Percentiles rank a stretch among this genome's conserved stretches.
Conservation (phyloP, 2,329 filamentous ascomycete genomes). For the Cucurbitaria berberidis region DNA sequence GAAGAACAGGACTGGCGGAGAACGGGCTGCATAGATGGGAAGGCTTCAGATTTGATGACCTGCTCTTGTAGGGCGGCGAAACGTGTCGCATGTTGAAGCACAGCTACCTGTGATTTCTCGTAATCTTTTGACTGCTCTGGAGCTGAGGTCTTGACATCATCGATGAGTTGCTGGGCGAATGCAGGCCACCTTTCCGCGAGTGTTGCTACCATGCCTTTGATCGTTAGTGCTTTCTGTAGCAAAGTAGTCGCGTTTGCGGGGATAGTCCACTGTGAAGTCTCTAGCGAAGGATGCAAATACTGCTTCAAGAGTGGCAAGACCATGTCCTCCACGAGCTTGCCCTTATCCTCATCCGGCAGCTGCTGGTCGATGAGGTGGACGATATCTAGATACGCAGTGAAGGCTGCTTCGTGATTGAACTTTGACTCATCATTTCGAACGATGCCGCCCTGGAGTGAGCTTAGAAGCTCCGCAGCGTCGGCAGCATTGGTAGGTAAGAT, state of each 20-base stretch:
- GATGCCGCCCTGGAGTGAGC: constrained; percentile 73
- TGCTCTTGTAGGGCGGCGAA: constrained; percentile 63
- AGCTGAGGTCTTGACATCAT: constrained; percentile 73
- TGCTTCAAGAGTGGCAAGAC: constrained; percentile 61
- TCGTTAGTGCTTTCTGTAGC: constrained; percentile 50
- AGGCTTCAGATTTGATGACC: constrained; percentile 13
- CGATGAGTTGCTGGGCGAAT: constrained; percentile 67
- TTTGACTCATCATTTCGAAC: constrained; percentile 75
- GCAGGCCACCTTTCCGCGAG: constrained; percentile 67
- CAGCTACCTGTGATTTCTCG: constrained; percentile 70
- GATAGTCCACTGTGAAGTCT: constrained; percentile 59
- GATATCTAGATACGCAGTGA: constrained; percentile 75
- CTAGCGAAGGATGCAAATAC: constrained; percentile 57
- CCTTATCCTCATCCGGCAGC: constrained; percentile 53
- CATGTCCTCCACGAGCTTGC: constrained; percentile 54
- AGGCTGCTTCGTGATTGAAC: constrained; percentile 71
- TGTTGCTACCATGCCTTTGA: constrained; percentile 54
- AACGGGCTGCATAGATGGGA: constrained; percentile 12
- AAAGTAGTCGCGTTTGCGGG: constrained; percentile 49
- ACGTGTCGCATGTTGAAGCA: constrained; percentile 70
- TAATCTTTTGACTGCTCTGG: constrained; percentile 84
- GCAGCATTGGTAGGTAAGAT: constrained; percentile 62
- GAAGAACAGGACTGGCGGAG: constrained; percentile 48
- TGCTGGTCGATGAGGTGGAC: constrained; percentile 56
- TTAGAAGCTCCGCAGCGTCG: constrained; percentile 66